Evolutionary conservation across 2,329 filamentous ascomycete genomes (phyloP), one percentile per base, ranked within the genome.

Genomic region (Trichoderma asperellum): DNA sequence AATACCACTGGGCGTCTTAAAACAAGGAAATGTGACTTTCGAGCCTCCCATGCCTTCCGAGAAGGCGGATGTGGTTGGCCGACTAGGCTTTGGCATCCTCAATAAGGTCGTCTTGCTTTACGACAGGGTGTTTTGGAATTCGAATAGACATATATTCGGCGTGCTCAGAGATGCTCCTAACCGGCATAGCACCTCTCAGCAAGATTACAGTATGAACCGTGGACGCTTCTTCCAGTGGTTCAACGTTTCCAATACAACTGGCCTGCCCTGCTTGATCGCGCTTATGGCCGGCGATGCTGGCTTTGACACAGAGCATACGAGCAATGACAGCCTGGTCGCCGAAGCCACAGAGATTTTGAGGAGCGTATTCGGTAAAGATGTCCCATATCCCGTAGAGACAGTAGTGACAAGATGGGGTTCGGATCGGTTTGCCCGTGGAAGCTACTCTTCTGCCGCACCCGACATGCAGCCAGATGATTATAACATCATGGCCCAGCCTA

Each of bases 221-320:
- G 95, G 95, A n/a, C 91, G 94, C 29, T 97, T 97, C 81, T 99
- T 98, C 76, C 88, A 99, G 74, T 98, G 97, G 88, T 98, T 97
- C 88, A 98, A 99, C 75, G 93, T 94, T 67, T 91, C 94, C 70
- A 92, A 93, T 74, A 97, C 93, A 3, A 94, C 92, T 57, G 96
- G 96, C 0, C 84, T 97, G 43, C 96, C 92, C 1, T 93, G 94
- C 63, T 85, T 97, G 29, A 89, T 98, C 71, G 96, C 93, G 10
- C 86, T 99, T 34, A 97, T 99, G 95, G 95, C 95, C 61, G 96
- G 96, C 27, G 93, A 97, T 74, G 93, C 96, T 24, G 96, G 94
- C 18, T 92, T 94, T 74, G 92, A 97, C 72, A 93, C 93, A 0
- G 96, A 99, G 79, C 84, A 84, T 63, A 89, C 89, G 1, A 87